phyloP scores from a whole-genome alignment of 208 protist species.

The Trypanosoma boissoni region DNA sequence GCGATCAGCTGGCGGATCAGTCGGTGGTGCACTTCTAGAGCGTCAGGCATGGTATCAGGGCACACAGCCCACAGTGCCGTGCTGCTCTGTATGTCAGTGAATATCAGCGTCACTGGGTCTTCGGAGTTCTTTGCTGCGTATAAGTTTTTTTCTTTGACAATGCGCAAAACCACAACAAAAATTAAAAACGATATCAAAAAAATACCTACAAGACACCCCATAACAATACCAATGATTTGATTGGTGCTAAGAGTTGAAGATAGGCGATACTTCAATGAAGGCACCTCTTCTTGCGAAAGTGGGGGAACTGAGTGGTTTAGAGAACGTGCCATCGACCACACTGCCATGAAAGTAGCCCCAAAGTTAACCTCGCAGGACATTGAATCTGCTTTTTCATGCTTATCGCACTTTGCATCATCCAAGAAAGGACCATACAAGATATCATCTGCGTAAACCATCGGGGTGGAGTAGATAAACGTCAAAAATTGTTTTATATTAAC shows the following conservation, averaged over 20 bases:
- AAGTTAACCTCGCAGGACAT: slow-evolving; percentile 31
- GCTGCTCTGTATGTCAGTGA: slow-evolving; percentile 81
- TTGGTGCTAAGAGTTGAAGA: slow-evolving; percentile 5
- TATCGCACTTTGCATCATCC: background rate
- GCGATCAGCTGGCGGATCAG: slow-evolving; percentile 53
- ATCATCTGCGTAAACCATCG: background rate
- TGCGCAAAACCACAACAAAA: no score
- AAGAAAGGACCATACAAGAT: background rate
- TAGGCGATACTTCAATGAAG: slow-evolving; percentile 31
- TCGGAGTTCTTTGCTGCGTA: slow-evolving; percentile 36
- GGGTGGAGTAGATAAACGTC: background rate
- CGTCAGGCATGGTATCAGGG: slow-evolving; percentile 53
- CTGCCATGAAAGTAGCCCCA: slow-evolving; percentile 38
- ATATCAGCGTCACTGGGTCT: slow-evolving; percentile 56
- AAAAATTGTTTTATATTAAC: background rate
- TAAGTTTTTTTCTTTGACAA: no score
- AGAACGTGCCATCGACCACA: slow-evolving; percentile 28
- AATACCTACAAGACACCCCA: slow-evolving; percentile 8
- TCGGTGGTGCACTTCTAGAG: slow-evolving; percentile 54
- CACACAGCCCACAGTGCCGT: slow-evolving; percentile 62
- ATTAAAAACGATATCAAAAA: slow-evolving; percentile 1
- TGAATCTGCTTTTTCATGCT: background rate
- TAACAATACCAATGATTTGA: slow-evolving; percentile 31
- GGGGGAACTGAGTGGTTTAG: slow-evolving; percentile 26
- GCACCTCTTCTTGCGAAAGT: slow-evolving; percentile 19